Evolutionary conservation across 2,329 filamentous ascomycete genomes (phyloP).

Genomic region (Periconia macrospinosa): DNA sequence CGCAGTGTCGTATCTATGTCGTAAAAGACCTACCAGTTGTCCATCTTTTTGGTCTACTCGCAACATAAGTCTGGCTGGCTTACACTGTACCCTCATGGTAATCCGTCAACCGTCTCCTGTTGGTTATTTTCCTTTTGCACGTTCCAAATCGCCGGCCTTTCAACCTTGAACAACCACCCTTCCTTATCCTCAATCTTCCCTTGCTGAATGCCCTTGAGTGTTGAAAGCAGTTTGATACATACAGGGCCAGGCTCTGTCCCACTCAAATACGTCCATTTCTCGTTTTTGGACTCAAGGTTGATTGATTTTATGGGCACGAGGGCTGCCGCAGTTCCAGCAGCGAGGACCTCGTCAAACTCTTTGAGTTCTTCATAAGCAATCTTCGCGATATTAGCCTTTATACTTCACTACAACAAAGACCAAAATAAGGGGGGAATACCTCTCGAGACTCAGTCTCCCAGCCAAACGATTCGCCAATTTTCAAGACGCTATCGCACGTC

Average conservation of each 20-base stretch:
- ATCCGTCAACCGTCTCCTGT: conserved; percentile 36
- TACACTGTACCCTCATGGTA: conserved; percentile 25
- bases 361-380: conserved; percentile 67
- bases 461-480: conserved; percentile 75
- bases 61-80: too few species aligned
- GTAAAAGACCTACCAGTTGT: too few species aligned
- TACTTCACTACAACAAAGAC: neutral
- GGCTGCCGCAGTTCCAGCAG: conserved; percentile 87
- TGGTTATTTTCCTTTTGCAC: conserved; percentile 22
- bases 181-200: conserved; percentile 78
- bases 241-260: conserved; percentile 71
- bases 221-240: conserved; percentile 71
- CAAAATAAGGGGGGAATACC: conserved; percentile 44
- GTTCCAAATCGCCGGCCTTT: conserved; percentile 43
- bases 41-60: too few species aligned
- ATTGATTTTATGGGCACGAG: conserved; percentile 92
- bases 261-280: conserved; percentile 59
- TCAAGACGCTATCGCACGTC: conserved; percentile 76
- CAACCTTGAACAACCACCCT: conserved; percentile 65
- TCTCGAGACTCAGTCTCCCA: conserved; percentile 80
- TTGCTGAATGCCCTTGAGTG: conserved; percentile 82
- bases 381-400: conserved; percentile 39
- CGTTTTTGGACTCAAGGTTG: conserved; percentile 64
- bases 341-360: conserved; percentile 78
- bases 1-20: neutral